These are phyloP conservation scores for Millerago galiae DNA, from an alignment of 805 yeast species.

Conservation along the genomic window DNA sequence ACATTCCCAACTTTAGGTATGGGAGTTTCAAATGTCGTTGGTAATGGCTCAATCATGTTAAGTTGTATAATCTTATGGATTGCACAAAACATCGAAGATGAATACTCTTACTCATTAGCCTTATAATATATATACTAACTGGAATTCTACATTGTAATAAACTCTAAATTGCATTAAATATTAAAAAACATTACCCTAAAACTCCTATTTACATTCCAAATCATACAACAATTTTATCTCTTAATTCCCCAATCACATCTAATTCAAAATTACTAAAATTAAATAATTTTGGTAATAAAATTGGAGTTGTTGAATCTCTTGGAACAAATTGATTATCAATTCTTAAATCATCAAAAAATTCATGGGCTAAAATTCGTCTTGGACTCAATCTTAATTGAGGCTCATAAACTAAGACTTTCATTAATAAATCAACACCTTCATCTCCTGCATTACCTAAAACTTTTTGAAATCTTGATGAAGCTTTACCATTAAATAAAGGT, in stretches of 20 bases:
- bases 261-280: constrained; percentile 68
- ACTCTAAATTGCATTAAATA: neutral
- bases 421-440: constrained; percentile 78
- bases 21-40: constrained; percentile 86
- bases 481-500: constrained; percentile 50
- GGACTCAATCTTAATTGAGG: constrained; percentile 82
- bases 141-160: neutral
- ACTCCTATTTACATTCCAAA: neutral
- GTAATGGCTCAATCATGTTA: constrained; percentile 73
- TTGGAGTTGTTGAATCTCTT: constrained; percentile 40
- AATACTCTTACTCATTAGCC: constrained; percentile 86
- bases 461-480: constrained; percentile 53
- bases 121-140: constrained; percentile 29
- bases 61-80: constrained; percentile 90
- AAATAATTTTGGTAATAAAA: constrained; percentile 45
- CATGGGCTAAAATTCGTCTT: constrained; percentile 76
- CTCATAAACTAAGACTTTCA: constrained; percentile 80
- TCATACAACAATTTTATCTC: constrained; percentile 13
- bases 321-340: constrained; percentile 47
- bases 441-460: constrained; percentile 74
- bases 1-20: constrained; percentile 85
- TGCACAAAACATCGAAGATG: constrained; percentile 94
- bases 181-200: neutral
- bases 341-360: constrained; percentile 83
- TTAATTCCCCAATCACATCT: constrained; percentile 35